These are phyloP conservation scores for Nicotiana sylvestris DNA, from an alignment of 257 asterid species.

Conservation along the genomic window DNA sequence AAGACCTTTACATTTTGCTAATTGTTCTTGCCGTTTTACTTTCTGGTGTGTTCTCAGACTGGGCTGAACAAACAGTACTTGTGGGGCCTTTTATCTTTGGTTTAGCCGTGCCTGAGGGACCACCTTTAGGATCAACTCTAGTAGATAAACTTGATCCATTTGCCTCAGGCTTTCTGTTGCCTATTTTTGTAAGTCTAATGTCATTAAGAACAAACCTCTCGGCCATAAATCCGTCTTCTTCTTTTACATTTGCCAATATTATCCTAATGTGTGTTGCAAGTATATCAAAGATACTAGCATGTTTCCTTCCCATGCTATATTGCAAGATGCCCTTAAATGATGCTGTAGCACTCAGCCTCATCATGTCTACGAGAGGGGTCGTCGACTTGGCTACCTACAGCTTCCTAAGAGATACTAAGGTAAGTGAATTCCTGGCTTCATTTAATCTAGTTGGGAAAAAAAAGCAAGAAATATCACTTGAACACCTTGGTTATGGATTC, in stretches of 20 bases:
- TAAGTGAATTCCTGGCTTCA: background rate
- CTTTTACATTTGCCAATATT: background rate
- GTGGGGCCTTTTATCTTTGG: slow-evolving; percentile 26
- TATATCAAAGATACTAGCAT: slow-evolving; percentile 5
- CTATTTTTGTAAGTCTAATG: slow-evolving; percentile 19
- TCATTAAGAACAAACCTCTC: slow-evolving; percentile 12
- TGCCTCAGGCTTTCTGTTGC: slow-evolving; percentile 22
- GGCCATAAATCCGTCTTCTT: background rate
- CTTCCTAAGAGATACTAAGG: slow-evolving; percentile 18
- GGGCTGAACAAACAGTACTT: slow-evolving; percentile 9
- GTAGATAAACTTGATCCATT: slow-evolving; percentile 25
- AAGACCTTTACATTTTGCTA: slow-evolving; percentile 8
- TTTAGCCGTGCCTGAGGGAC: slow-evolving; percentile 33
- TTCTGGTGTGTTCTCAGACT: slow-evolving; percentile 10
- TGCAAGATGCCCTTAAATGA: slow-evolving; percentile 24
- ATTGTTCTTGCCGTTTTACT: slow-evolving; percentile 7
- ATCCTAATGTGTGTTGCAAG: background rate
- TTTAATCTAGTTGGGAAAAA: background rate
- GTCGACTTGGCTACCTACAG: slow-evolving; percentile 22
- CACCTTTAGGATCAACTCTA: slow-evolving; percentile 27
- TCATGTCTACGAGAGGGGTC: slow-evolving; percentile 27
- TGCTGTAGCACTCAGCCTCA: slow-evolving; percentile 23
- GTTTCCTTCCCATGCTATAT: slow-evolving; percentile 10
- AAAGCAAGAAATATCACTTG: too few relatives aligned
- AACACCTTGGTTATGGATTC: background rate